A percentile compares a stretch with the other conserved stretches of the same genome.
These are phyloP conservation scores for Penicillium dipodomyicola DNA, from an alignment of 495 filamentous ascomycete genomes.

Conservation along the genomic window DNA sequence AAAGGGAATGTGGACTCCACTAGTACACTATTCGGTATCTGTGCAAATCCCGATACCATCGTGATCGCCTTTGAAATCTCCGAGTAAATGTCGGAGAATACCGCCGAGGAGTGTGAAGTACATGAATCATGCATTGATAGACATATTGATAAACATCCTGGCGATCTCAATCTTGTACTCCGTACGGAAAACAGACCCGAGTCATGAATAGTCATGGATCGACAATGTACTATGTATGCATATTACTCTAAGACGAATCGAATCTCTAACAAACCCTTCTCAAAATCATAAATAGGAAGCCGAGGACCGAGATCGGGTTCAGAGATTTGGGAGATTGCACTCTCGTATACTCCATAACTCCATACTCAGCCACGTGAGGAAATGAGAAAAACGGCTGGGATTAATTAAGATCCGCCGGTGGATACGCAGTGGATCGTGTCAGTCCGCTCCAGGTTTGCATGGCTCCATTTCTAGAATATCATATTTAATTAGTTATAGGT, in stretches of 20 bases:
- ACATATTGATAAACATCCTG: not conserved
- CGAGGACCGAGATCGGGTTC: constrained; percentile 4
- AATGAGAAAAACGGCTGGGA: constrained; percentile 10
- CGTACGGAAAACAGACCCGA: not conserved
- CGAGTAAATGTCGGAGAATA: no score
- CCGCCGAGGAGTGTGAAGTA: no score
- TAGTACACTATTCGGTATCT: not conserved
- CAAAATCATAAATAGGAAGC: constrained; percentile 9
- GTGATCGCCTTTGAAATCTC: no score
- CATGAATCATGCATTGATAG: no score
- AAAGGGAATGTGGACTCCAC: constrained; percentile 16
- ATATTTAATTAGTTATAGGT: not conserved
- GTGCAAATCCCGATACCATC: constrained; percentile 19
- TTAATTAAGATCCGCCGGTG: constrained; percentile 28
- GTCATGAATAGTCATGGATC: constrained; percentile 1
- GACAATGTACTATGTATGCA: not conserved
- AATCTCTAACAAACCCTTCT: no score
- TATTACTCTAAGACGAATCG: no score
- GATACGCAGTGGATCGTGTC: constrained; percentile 21
- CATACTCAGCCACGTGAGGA: constrained; percentile 15
- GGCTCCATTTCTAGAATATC: constrained; percentile 16
- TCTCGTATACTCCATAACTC: not conserved
- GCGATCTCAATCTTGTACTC: not conserved
- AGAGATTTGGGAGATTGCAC: not conserved
- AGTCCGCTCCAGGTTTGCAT: constrained; percentile 17